Conservation (phyloP, 140 eudicot species). For the Erigeron philadelphicus region DNA sequence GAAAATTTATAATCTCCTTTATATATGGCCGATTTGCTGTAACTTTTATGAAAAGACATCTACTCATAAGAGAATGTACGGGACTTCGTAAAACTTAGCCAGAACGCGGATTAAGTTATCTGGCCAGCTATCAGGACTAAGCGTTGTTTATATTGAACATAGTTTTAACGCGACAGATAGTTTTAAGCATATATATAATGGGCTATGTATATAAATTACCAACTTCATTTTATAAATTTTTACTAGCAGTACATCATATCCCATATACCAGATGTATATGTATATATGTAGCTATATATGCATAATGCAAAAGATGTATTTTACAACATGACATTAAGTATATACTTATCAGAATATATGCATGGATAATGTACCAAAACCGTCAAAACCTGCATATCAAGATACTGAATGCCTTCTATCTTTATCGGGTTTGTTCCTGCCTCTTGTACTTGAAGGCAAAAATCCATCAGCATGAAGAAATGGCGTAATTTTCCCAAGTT, state of each 20-base stretch:
- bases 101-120: no score
- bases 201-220: not conserved
- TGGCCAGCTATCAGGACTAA: no score
- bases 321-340: conserved; percentile 19
- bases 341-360: not conserved
- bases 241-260: conserved; percentile 4
- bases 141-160: no score
- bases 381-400: conserved; percentile 29
- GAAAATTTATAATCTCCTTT: no score
- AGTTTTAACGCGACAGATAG: no score
- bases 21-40: no score
- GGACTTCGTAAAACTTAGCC: no score
- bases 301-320: conserved; percentile 22
- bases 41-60: no score
- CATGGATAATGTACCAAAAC: not conserved
- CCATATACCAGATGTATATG: not conserved
- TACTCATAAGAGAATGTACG: no score
- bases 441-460: conserved; percentile 40
- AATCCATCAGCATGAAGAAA: conserved; percentile 47
- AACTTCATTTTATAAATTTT: not conserved
- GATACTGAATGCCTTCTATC: conserved; percentile 78
- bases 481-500: conserved; percentile 57
- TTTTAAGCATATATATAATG: no score
- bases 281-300: not conserved
- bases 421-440: conserved; percentile 47